Base-by-base conservation (phyloP, 768 basidiomycete genomes). In the Pleurotus ostreatus region DNA sequence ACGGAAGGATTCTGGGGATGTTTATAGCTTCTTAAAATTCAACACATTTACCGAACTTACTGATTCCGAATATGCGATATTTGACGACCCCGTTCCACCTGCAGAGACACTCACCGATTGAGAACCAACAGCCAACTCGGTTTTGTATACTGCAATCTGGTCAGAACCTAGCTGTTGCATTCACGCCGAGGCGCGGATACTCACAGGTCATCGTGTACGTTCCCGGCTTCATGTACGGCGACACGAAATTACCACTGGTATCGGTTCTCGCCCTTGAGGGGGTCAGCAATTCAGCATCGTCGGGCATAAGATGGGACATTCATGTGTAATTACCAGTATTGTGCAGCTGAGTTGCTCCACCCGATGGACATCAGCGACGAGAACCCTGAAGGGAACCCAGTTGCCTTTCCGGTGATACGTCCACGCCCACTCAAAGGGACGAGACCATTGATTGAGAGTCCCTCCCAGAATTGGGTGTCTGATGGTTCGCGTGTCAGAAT, bases 201-300 rank as follows among this genome's bases (percentile, higher is more conserved):
- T 43, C 44, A 73, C 71, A 55, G n/a, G 73, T 74, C 69, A 71
- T 70, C 4, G 74, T 76, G 59, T 77, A 78, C 1, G 74, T 76
- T 13, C 75, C 75, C 5, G 75, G 73, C 57, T 75, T 77, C 75
- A 78, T 78, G 55, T 65, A 65, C 3, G 76, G 76, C 11, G 63
- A 68, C 22, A 70, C 68, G 61, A 70, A 78, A 8, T 65, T 57
- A 2, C 67, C 71, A 46, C 60, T 64, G 8, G 65, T 60, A 40
- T 68, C 68, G 6, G 69, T 63, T 18, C 71, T 68, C 4, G 65
- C 65, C 68, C 70, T 69, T 54, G 9, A 34, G 30, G 30, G 30
- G 11, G 30, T 34, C 8, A 9, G 30, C 1, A 8, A 34, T 34
- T 34, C 30, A 34, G 30, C 30, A 34, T 11, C 30, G 2, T 3